Conservation (phyloP, 345 rosid genomes). For the Citrus glauca region DNA sequence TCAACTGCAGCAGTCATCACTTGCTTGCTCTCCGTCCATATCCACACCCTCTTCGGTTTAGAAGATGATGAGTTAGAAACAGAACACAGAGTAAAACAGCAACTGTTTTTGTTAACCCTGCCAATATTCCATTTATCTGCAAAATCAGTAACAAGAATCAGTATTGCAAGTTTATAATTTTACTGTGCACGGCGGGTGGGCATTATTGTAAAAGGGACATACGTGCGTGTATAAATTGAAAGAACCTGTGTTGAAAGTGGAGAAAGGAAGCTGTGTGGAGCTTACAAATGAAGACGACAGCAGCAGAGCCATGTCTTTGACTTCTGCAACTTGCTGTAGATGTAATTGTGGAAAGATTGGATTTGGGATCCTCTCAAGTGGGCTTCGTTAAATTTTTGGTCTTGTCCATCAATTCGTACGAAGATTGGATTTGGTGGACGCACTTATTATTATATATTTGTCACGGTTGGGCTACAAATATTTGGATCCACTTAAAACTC, state of each 20-base stretch:
- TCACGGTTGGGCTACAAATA: too few relatives aligned
- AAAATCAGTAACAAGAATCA: not conserved
- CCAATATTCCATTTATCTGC: not conserved
- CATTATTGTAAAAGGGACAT: not conserved
- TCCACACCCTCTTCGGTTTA: constrained; percentile 64
- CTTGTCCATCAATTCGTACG: not conserved
- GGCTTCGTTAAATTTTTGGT: not conserved
- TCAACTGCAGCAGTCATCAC: constrained; percentile 84
- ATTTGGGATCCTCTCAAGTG: not conserved
- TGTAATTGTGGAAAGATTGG: not conserved
- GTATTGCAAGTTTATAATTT: not conserved
- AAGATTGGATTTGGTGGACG: not conserved
- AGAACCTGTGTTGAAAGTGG: constrained; percentile 10
- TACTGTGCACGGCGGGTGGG: not conserved
- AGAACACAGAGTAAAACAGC: constrained; percentile 26
- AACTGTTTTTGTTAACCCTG: not conserved
- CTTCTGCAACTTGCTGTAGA: not conserved
- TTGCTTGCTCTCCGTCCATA: constrained; percentile 70
- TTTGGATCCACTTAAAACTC: too few relatives aligned
- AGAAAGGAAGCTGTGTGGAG: not conserved
- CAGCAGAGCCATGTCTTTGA: constrained; percentile 1
- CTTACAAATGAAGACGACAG: not conserved
- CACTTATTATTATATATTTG: not conserved
- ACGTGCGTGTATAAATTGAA: not conserved
- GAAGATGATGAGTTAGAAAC: constrained; percentile 17